Evolutionary conservation across 148 eudicot species (phyloP), one percentile per base, ranked within the genome.

Genomic region (Pouteria glomerata): DNA sequence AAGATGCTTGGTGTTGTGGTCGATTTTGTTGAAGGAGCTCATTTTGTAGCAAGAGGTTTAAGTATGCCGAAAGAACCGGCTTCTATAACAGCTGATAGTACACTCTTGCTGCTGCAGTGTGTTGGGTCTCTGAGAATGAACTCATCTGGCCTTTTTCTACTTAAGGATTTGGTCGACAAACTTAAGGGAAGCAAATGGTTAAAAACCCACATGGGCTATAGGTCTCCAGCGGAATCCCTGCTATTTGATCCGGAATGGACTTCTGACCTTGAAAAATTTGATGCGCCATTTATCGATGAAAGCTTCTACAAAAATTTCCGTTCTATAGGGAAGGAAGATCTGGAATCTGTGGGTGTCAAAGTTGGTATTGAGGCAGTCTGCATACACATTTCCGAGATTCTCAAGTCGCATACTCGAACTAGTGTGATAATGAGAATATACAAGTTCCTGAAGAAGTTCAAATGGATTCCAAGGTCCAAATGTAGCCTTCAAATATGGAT

Each of bases 141-240:
- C 39, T 50, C 19, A 16, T 74, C 30, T 52, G 37, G n/a, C 70
- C 63, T 37, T 19, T 26, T 21, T 33, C 51, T 42, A 30, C 52
- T 55, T 24, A 45, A 65, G 66, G 14, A 66, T 53, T 74, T 67
- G 42, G 63, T 67, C 33, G 52, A 27, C 16, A 67, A 42, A 18
- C 51, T 57, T 41, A 74, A 37, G 65, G 64, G 65, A 66, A 65
- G 65, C 29, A 66, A 66, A 41, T 74, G 71, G 60, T 10, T 74
- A 65, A 74, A 74, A 59, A 74, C 77, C 15, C 70, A 66, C 51
- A 39, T 66, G 57, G 77, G 77, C 30, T 74, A 56, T 51, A 74
- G 77, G 66, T 51, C n/a, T 15, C 77, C 77, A 41, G 63, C 44
- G 45, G 65, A 65, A 66, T 66, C 71, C 33, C 55, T 74, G 1